phyloP scores from a whole-genome alignment of 345 rosid genomes.

The Pistacia vera region DNA sequence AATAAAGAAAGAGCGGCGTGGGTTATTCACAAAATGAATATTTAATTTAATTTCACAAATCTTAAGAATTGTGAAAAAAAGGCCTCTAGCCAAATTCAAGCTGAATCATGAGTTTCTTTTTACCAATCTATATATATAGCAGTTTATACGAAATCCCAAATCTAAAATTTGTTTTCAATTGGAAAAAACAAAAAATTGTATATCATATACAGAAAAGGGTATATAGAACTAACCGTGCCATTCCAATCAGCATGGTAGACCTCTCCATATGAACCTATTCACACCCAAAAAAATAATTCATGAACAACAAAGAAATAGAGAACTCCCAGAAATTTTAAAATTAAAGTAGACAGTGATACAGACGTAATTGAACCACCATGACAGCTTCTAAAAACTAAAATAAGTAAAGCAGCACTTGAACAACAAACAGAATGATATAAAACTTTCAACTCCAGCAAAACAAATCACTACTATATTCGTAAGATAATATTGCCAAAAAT shows the following conservation, averaged over 20 bases:
- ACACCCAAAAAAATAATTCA: constrained; percentile 19
- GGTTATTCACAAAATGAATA: too few species aligned
- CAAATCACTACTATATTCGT: neutral
- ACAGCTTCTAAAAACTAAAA: constrained; percentile 4
- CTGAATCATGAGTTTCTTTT: too few species aligned
- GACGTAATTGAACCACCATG: constrained; percentile 12
- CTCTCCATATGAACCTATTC: constrained; percentile 96
- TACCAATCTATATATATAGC: too few species aligned
- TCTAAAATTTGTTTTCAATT: too few species aligned
- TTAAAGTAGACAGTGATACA: constrained; percentile 5
- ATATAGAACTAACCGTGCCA: constrained; percentile 78
- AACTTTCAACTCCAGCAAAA: neutral
- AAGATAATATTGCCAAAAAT: neutral
- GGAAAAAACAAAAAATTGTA: too few species aligned
- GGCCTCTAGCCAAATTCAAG: too few species aligned
- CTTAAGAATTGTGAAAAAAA: too few species aligned
- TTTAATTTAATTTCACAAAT: too few species aligned
- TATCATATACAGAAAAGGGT: neutral
- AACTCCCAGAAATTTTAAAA: constrained; percentile 2
- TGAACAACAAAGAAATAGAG: constrained; percentile 23
- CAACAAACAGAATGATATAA: neutral
- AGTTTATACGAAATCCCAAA: too few species aligned
- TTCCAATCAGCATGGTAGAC: constrained; percentile 98
- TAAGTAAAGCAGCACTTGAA: neutral
- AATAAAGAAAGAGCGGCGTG: neutral